Evolutionary conservation across 768 basidiomycete genomes (phyloP), one percentile per base, ranked within the genome.

Genomic region (Phanerochaete carnosa): DNA sequence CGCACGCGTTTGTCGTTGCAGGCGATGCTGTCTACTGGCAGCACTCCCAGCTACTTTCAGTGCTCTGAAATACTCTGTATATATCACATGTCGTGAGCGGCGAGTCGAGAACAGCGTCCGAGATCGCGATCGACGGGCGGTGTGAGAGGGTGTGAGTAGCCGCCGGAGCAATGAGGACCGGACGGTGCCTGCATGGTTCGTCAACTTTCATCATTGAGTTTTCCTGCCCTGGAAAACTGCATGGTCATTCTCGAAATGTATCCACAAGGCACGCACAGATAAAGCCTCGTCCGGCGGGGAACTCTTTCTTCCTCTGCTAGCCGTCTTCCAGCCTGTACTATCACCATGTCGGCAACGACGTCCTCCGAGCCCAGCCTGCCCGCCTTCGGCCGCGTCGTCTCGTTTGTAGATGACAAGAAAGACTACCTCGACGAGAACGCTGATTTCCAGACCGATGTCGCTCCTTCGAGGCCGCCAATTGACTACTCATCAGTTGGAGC

Each of bases 401-500:
- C 58, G 37, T 39, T 45, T 19, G 7, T 33, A 26, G 46, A 46
- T 11, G 57, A 58, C 61, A 58, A 57, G 32, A 56, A 62, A 46
- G 58, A 62, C 59, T 60, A 28, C 59, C 19, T 51, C 54, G 61
- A 64, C 50, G 61, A 61, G n/a, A 29, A 30, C 0, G 16, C 54
- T 28, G 49, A 55, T 43, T 58, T 50, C 30, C 37, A 35, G 29
- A 45, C 11, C 54, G 55, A 29, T 53, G 55, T 25, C 49, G 55
- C 13, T 22, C 55, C 28, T 37, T 15, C 37, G 4, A n/a, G 89
- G 2, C 91, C 92, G 2, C 79, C 83, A 19, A 86, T 94, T 65
- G 79, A 81, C 35, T 93, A 84, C 67, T 80, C 80, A 12, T 90
- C 90, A n/a, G 66, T 75, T 3, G 46, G 52, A 6, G 83, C 82